phyloP scores from a whole-genome alignment of 495 filamentous ascomycete genomes.

The Coniosporium apollinis region DNA sequence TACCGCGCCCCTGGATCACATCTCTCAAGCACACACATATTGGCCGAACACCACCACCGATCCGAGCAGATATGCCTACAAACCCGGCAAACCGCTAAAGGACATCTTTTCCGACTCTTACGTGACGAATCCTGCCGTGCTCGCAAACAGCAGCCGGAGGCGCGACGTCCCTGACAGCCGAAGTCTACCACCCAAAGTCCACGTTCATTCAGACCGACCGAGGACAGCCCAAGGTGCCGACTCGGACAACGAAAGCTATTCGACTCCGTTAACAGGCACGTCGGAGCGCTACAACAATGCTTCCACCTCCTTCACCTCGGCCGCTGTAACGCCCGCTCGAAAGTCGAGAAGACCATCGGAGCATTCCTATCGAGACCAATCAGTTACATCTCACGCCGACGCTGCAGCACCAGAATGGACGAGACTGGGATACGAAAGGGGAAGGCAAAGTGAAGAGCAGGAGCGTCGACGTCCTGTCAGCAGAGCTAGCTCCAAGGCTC shows the following conservation, averaged over 20 bases:
- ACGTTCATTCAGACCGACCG: slow-evolving; percentile 4
- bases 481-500: neutral
- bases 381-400: slow-evolving; percentile 11
- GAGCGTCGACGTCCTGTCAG: neutral
- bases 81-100: slow-evolving; percentile 4
- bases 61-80: slow-evolving; percentile 4
- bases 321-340: slow-evolving; percentile 15
- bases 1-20: no score
- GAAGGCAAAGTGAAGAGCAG: slow-evolving; percentile 9
- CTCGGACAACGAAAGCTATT: slow-evolving; percentile 12
- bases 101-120: slow-evolving; percentile 2
- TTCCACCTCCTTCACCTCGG: slow-evolving; percentile 24
- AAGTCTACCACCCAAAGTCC: neutral
- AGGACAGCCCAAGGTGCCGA: slow-evolving; percentile 10
- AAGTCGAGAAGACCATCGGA: slow-evolving; percentile 21
- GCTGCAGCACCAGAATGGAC: slow-evolving; percentile 19
- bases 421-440: slow-evolving; percentile 17
- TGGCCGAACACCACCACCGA: slow-evolving; percentile 2
- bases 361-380: slow-evolving; percentile 6
- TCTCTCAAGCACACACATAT: no score
- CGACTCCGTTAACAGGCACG: slow-evolving; percentile 18
- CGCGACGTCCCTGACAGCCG: slow-evolving; percentile 1
- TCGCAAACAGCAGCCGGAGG: slow-evolving; percentile 13
- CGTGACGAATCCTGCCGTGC: slow-evolving; percentile 2
- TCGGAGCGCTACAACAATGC: slow-evolving; percentile 14